Evolutionary conservation across 805 yeast genomes (phyloP), one percentile per base, ranked within the genome.

Genomic region (Ogataea sp.): DNA sequence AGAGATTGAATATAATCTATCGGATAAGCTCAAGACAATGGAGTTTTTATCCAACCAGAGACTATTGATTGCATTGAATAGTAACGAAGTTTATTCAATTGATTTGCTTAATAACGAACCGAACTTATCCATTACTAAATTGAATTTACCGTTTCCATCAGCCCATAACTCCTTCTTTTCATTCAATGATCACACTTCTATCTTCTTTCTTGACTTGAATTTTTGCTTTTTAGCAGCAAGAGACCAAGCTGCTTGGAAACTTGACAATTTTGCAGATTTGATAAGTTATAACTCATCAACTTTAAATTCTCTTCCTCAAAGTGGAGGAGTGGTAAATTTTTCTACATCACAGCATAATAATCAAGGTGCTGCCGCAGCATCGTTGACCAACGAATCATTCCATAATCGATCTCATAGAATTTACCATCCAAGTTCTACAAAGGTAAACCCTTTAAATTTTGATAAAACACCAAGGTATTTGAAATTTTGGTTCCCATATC

Each of bases 401-500:
- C 28, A 25, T 24, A 24, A 24, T 9, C 17, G 13, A n/a, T n/a
- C n/a, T 11, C 35, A 32, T 15, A 17, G 21, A n/a, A 7, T 15
- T 3, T 27, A 26, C 9, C 26, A 26, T n/a, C 31, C 32, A 10
- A 32, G 27, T n/a, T 35, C 37, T 6, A 9, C 13, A 9, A 26
- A 35, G 20, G 3, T 27, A n/a, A 35, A 35, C n/a, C 37, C 37
- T 14, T 25, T 35, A 8, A 4, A 24, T 38, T 36, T 58, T 58
- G 11, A 53, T 43, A 31, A 50, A 45, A 34, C 47, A 20, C 63
- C 69, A 9, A 44, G 49, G 21, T 41, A 42, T 38, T 46, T 65
- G 14, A 55, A 48, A 24, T 62, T 52, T 43, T 53, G 58, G 55
- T 63, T 65, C 37, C 75, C 75, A 0, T 71, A 67, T 43, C 42